A percentile compares a stretch with the other conserved stretches of the same genome.
phyloP scores from a whole-genome alignment of 148 eudicot species.

The Rhododendron kiyosumense region DNA sequence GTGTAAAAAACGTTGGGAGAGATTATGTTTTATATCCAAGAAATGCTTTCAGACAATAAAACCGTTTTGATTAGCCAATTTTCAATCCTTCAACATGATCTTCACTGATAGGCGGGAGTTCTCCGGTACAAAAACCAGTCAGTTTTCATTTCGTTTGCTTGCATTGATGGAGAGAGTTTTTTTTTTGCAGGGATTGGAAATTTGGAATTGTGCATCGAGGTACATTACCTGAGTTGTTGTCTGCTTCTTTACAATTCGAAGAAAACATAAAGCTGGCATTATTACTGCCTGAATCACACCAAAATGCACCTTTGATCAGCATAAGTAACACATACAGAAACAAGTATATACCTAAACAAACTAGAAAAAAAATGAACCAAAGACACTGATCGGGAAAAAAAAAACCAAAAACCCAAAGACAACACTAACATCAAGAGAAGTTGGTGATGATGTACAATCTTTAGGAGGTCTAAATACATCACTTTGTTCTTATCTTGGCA shows the following conservation, averaged over 20 bases:
- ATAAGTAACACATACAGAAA: background rate
- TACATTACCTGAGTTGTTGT: conserved; percentile 54
- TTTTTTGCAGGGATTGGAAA: background rate
- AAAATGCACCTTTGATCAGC: background rate
- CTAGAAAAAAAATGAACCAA: too few relatives aligned
- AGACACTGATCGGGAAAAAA: too few relatives aligned
- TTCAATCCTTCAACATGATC: background rate
- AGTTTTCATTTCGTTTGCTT: background rate
- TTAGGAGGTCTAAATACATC: background rate
- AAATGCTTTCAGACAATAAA: background rate
- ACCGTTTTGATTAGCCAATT: background rate
- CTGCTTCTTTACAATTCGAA: conserved; percentile 55
- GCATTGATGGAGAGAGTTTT: background rate
- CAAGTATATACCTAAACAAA: background rate
- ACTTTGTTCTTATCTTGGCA: background rate
- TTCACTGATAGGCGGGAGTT: background rate
- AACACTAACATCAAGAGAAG: background rate
- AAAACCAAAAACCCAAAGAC: background rate
- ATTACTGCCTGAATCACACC: conserved; percentile 50
- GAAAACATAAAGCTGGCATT: conserved; percentile 66
- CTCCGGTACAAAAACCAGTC: background rate
- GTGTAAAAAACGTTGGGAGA: background rate
- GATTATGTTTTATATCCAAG: background rate
- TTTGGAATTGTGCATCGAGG: background rate
- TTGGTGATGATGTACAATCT: background rate